Percentiles rank a stretch among this genome's conserved stretches.
phyloP scores from a whole-genome alignment of 1,139 yeast genomes.

The Lodderomyces pseudojiufengensis region DNA sequence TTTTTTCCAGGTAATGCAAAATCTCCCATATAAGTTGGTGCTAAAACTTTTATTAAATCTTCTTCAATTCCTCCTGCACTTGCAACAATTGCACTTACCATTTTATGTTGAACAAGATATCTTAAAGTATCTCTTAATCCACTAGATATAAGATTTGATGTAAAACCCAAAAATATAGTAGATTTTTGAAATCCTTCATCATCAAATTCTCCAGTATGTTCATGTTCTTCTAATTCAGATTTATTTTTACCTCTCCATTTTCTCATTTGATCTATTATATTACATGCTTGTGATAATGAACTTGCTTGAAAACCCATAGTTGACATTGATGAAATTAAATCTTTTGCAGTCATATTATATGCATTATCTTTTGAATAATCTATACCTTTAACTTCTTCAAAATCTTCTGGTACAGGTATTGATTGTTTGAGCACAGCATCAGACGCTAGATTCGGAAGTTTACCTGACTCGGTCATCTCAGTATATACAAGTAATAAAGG shows the following conservation, averaged over 20 bases:
- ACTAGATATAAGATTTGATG: slow-evolving; percentile 93
- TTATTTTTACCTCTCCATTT: slow-evolving; percentile 81
- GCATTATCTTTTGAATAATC: slow-evolving; percentile 77
- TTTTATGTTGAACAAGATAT: slow-evolving; percentile 85
- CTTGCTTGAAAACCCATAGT: slow-evolving; percentile 99
- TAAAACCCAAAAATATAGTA: slow-evolving; percentile 91
- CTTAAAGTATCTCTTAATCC: slow-evolving; percentile 90
- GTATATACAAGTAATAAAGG: too few relatives aligned
- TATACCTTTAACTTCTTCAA: slow-evolving; percentile 76
- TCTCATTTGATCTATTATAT: slow-evolving; percentile 88
- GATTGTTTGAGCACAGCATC: slow-evolving; percentile 91
- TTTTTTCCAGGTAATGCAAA: slow-evolving; percentile 75
- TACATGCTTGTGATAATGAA: slow-evolving; percentile 81
- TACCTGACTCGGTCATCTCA: slow-evolving; percentile 12
- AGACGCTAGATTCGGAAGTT: slow-evolving; percentile 61
- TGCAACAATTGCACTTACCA: slow-evolving; percentile 92
- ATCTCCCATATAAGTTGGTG: slow-evolving; percentile 94
- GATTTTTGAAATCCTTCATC: slow-evolving; percentile 79
- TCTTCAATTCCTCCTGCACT: slow-evolving; percentile 98
- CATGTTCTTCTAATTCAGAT: slow-evolving; percentile 63
- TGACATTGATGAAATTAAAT: slow-evolving; percentile 76
- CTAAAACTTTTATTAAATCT: slow-evolving; percentile 91
- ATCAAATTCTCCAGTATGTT: slow-evolving; percentile 70
- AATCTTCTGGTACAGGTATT: slow-evolving; percentile 77
- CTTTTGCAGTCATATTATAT: slow-evolving; percentile 70